Conservation (phyloP, 495 filamentous ascomycete species). For the Pyronema domesticum region DNA sequence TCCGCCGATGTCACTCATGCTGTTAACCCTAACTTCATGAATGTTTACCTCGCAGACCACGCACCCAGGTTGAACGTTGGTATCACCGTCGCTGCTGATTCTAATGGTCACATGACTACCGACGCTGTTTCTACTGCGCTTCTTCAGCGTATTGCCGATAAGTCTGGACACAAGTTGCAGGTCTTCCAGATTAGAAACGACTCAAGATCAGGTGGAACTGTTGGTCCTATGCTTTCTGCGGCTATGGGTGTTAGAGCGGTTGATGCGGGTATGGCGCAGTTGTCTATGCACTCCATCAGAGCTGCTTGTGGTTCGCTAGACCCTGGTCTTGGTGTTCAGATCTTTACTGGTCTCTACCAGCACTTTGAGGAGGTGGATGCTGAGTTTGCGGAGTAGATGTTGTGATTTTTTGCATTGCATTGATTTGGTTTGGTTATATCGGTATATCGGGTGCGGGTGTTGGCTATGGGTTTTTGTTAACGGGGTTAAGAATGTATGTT, state of each 20-base stretch:
- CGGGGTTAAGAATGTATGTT: too few species aligned
- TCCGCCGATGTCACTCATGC: slow-evolving; percentile 90
- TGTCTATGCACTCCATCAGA: slow-evolving; percentile 88
- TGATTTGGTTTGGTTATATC: too few species aligned
- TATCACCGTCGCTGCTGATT: slow-evolving; percentile 65
- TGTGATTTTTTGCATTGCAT: not conserved
- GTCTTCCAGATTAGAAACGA: slow-evolving; percentile 94
- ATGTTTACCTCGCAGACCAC: slow-evolving; percentile 66
- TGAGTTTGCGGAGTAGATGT: slow-evolving; percentile 44
- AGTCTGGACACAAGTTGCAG: slow-evolving; percentile 52
- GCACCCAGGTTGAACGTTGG: slow-evolving; percentile 80
- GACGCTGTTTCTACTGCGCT: slow-evolving; percentile 66
- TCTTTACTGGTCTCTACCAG: slow-evolving; percentile 83
- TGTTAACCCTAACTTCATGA: slow-evolving; percentile 80
- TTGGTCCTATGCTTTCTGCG: slow-evolving; percentile 77
- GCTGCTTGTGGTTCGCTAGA: slow-evolving; percentile 77
- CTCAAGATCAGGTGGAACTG: slow-evolving; percentile 68
- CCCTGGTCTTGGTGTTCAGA: slow-evolving; percentile 70
- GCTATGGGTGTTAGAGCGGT: slow-evolving; percentile 69
- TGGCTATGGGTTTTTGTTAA: too few species aligned
- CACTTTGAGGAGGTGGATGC: slow-evolving; percentile 71
- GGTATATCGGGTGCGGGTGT: too few species aligned
- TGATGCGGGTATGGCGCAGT: slow-evolving; percentile 79
- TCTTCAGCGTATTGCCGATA: slow-evolving; percentile 54
- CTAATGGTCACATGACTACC: slow-evolving; percentile 84